These are phyloP conservation scores for Vanderwaltozyma yarrowii DNA, from an alignment of 805 yeast species.

Conservation along the genomic window DNA sequence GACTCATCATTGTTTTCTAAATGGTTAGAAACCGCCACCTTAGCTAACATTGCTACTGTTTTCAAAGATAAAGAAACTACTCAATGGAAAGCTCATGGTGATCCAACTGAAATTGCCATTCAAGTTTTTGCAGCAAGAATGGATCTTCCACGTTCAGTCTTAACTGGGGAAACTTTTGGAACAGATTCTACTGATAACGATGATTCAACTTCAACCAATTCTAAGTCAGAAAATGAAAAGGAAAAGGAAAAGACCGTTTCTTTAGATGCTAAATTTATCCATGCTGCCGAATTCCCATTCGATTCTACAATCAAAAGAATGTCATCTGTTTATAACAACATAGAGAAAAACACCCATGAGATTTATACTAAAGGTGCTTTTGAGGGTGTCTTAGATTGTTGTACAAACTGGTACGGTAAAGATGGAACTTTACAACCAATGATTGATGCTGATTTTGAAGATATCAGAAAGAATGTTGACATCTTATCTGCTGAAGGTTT, in stretches of 20 bases:
- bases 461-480: conserved; percentile 47
- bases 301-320: conserved; percentile 77
- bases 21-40: conserved; percentile 58
- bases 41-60: conserved; percentile 72
- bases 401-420: conserved; percentile 47
- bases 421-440: conserved; percentile 44
- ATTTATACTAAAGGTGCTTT: conserved; percentile 84
- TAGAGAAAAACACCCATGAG: conserved; percentile 43
- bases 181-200: conserved; percentile 8
- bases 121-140: conserved; percentile 64
- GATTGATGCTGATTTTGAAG: conserved; percentile 37
- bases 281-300: conserved; percentile 73
- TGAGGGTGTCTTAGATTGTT: conserved; percentile 58
- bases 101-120: conserved; percentile 83
- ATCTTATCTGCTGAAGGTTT: conserved; percentile 72
- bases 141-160: conserved; percentile 36
- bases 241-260: conserved; percentile 28
- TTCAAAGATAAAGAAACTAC: conserved; percentile 35
- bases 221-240: conserved; percentile 34
- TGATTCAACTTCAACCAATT: not conserved
- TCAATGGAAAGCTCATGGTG: conserved; percentile 74
- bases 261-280: conserved; percentile 32
- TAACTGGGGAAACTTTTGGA: conserved; percentile 30
- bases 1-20: conserved; percentile 27
- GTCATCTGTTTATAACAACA: conserved; percentile 61